Base-by-base conservation (phyloP, 371 early-diverging fungal species). In the Zopfochytrium polystomum region DNA sequence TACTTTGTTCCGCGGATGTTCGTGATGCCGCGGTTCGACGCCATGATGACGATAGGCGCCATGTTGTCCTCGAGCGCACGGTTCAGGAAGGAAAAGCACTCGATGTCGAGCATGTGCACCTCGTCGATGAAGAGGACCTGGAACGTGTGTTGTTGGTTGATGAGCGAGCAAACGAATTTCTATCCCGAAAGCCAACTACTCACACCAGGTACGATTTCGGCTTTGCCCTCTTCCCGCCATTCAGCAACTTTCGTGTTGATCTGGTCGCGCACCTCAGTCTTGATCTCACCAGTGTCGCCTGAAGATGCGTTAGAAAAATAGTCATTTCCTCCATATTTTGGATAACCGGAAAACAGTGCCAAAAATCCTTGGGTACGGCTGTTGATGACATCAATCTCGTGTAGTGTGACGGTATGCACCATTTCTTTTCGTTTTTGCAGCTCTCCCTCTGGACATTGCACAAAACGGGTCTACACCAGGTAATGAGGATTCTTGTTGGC, bases 381-480 rank as follows among this genome's bases (percentile, higher is more conserved):
- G 85, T 98, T 98, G 72, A 99, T 93, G n/a, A 97, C 95, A 81
- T 99, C 99, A 66, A 99, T 93, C 77, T 99, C 99, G 76, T 99
- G 99, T 50, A 99, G 80, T 6, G 99, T 91, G 11, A 99, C 95
- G 11, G 92, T 94, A 64, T 99, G 98, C 9, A 92, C 94, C 29
- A 92, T 88, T 72, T 95, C 95, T 74, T 92, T 90, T 55, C 91
- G 88, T 73, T 90, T 93, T 74, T 99, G 96, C 45, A 99, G 81
- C 79, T 99, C 99, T 26, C 99, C 99, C 63, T 99, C 99, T 9
- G 99, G 99, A 70, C 97, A 97, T 76, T 93, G 93, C 1, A 99
- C 94, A 79, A 96, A 96, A 64, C 92, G 90, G 47, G 92, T 87
- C 89, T 38, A 18, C 38, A 18, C n/a, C n/a, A n/a, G n/a, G n/a